Evolutionary conservation across 768 basidiomycete species (phyloP).

Genomic region (Calocera cornea): DNA sequence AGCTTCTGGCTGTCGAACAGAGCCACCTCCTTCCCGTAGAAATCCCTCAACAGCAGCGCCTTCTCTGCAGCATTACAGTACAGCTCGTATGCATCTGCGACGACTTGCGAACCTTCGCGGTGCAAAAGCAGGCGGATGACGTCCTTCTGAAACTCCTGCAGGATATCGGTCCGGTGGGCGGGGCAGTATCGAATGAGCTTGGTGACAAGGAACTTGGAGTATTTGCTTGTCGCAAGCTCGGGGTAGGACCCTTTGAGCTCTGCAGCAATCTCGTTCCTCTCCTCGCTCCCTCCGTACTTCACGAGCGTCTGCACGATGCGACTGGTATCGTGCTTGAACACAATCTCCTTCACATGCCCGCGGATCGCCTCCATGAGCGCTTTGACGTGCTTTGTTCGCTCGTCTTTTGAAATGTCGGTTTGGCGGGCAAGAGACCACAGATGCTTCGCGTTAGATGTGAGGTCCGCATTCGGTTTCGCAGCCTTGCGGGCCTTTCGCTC

Average conservation of each 20-base stretch:
- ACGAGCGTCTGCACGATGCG: constrained; percentile 72
- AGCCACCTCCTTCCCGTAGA: constrained; percentile 78
- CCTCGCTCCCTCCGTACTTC: constrained; percentile 59
- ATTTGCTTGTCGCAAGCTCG: constrained; percentile 71
- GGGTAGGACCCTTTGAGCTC: constrained; percentile 74
- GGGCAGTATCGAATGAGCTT: constrained; percentile 60
- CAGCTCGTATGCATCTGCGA: constrained; percentile 81
- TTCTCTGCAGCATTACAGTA: constrained; percentile 78
- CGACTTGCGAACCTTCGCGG: constrained; percentile 65
- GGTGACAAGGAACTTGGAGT: constrained; percentile 79
- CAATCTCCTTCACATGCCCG: constrained; percentile 72
- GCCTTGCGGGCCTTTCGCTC: constrained; percentile 57
- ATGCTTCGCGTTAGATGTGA: constrained; percentile 58
- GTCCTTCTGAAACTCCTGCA: constrained; percentile 62
- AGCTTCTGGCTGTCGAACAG: constrained; percentile 58
- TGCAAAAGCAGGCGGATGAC: constrained; percentile 71
- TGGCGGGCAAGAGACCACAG: constrained; percentile 65
- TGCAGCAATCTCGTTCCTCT: constrained; percentile 64
- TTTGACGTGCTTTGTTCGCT: constrained; percentile 60
- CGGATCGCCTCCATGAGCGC: constrained; percentile 64
- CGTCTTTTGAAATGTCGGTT: constrained; percentile 51
- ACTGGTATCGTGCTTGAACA: constrained; percentile 85
- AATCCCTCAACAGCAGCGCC: constrained; percentile 64
- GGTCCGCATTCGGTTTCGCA: constrained; percentile 58
- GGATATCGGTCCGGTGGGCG: constrained; percentile 56